Evolutionary conservation across 1,139 yeast genomes (phyloP).

Genomic region (Hyphopichia khmerensis): DNA sequence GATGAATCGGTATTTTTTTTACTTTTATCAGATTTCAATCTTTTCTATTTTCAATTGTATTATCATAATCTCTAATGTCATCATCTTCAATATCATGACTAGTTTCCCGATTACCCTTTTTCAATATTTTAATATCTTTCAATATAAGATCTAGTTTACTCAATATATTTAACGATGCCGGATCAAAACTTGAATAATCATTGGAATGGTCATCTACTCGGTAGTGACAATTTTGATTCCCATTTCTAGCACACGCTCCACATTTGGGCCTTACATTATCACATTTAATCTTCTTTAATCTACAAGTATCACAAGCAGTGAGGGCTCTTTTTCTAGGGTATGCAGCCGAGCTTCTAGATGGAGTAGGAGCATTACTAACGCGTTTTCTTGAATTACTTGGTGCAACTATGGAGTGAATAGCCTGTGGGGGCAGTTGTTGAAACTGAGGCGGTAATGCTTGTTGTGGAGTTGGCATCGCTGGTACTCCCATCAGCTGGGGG

Average conservation of each 20-base stretch:
- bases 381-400: not conserved
- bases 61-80: not conserved
- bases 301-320: conserved; percentile 50
- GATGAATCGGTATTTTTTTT: not conserved
- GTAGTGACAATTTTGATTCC: conserved; percentile 31
- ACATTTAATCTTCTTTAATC: conserved; percentile 49
- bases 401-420: not conserved
- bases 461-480: not conserved
- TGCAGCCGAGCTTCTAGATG: conserved; percentile 6
- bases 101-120: not conserved
- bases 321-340: conserved; percentile 37
- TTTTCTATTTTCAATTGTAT: not conserved
- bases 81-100: not conserved
- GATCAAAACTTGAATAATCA: conserved; percentile 25
- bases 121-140: conserved; percentile 19
- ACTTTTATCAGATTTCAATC: not conserved
- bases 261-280: conserved; percentile 52
- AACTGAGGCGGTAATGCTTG: not conserved
- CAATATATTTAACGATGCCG: conserved; percentile 24
- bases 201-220: conserved; percentile 26
- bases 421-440: not conserved
- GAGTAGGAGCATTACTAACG: not conserved
- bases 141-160: conserved; percentile 31
- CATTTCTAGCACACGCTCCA: conserved; percentile 45
- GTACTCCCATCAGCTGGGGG: not conserved